Percentiles rank a stretch among this genome's conserved stretches.
phyloP scores from a whole-genome alignment of 73 alveolate genomes.

The Paramecium biaurelia region DNA sequence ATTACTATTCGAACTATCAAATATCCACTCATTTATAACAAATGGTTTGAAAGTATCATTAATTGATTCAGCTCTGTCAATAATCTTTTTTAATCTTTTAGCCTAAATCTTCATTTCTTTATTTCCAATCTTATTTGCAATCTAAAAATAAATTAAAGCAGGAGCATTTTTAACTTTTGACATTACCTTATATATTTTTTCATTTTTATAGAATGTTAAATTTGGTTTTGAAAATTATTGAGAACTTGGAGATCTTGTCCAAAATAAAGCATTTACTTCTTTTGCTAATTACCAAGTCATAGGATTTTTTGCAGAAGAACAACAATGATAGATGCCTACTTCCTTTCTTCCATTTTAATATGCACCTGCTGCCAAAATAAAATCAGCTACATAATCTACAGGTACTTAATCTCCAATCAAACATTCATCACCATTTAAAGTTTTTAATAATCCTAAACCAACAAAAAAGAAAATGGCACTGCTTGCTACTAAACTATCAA shows the following conservation, averaged over 20 bases:
- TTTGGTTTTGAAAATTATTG: conserved; percentile 61
- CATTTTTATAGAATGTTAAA: conserved; percentile 54
- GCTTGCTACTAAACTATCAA: conserved; percentile 85
- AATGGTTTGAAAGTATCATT: conserved; percentile 70
- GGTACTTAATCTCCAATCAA: conserved; percentile 87
- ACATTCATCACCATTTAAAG: conserved; percentile 72
- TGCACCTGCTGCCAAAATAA: conserved; percentile 71
- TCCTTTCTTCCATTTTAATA: conserved; percentile 14
- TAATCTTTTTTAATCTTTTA: conserved; percentile 65
- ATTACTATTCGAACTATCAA: conserved; percentile 66
- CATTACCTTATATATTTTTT: conserved; percentile 31
- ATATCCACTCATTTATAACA: conserved; percentile 81
- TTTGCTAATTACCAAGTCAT: conserved; percentile 71
- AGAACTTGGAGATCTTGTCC: conserved; percentile 67
- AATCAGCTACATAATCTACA: conserved; percentile 82
- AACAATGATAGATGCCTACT: conserved; percentile 66
- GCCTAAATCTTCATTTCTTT: conserved; percentile 69
- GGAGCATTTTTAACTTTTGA: conserved; percentile 68
- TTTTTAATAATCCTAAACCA: conserved; percentile 83
- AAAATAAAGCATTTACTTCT: conserved; percentile 55
- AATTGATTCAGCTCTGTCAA: conserved; percentile 71
- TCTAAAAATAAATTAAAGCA: conserved; percentile 50
- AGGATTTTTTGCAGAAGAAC: conserved; percentile 80
- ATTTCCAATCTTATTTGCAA: conserved; percentile 66
- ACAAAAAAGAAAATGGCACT: conserved; percentile 78